Evolutionary conservation across 306 rosid species (phyloP), one percentile per base, ranked within the genome.

Genomic region (Vigna trinervia): DNA sequence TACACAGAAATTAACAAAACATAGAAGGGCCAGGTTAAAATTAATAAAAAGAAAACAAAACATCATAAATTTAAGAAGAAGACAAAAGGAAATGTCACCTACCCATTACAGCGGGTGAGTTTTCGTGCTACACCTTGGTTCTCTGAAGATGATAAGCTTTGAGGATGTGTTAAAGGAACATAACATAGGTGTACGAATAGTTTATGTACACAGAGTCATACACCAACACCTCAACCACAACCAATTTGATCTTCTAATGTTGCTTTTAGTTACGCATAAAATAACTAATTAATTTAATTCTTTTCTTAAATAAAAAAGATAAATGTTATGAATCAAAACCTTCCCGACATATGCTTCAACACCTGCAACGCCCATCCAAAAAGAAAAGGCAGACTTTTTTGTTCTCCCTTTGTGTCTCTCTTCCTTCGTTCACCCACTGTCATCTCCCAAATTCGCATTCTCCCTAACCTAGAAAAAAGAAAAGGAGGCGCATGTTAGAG

Each of bases 261-360:
- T 8, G 22, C 1, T 56, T 12, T 51, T 43, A 10, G 2, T 6
- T 8, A 6, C 11, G 19, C 61, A 56, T 4, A 22, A 32, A 50
- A 76, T 34, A 80, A 39, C 45, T 1, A 39, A 14, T 10, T 56
- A 56, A 20, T 56, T 2, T 3, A 19, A 20, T 46, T 36, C 9
- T 9, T 83, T 71, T 54, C 66, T 62, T 43, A 22, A 1, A 51
- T 41, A 59, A 5, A 68, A 6, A 80, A 43, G 6, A 43, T 23
- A 38, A 64, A 68, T 57, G 8, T 12, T 56, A 8, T 58, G 38
- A 58, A 81, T 82, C 66, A 69, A 81, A 83, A 59, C 47, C 77
- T 76, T 65, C 84, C 89, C 90, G 90, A 88, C 96, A 88, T 86
- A 90, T 85, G 86, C 92, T 87, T 93, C 93, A 92, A 92, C 89